Evolutionary conservation across 805 yeast genomes (phyloP).

Genomic region (Zygoascus flipseniorum): DNA sequence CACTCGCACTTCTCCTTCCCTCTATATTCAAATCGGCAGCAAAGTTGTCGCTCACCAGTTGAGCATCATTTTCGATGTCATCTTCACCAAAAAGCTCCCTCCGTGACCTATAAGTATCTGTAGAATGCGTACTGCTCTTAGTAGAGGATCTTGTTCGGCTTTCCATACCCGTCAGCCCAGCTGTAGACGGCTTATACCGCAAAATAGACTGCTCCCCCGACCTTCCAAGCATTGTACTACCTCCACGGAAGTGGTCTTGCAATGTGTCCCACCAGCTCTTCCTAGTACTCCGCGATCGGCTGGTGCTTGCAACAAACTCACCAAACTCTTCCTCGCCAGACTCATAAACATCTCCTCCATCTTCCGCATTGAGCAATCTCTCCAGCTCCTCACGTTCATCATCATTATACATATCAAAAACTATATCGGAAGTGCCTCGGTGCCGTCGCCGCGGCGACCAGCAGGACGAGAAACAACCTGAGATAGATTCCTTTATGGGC

Average conservation of each 20-base stretch:
- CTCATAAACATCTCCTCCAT: slow-evolving; percentile 4
- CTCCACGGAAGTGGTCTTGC: background rate
- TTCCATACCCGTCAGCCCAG: slow-evolving; percentile 16
- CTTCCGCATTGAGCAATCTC: slow-evolving; percentile 15
- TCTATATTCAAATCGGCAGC: slow-evolving; percentile 11
- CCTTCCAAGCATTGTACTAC: background rate
- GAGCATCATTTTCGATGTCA: slow-evolving; percentile 16
- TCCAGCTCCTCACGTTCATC: slow-evolving; percentile 22
- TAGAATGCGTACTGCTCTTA: slow-evolving; percentile 6
- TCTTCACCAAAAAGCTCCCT: slow-evolving; percentile 18
- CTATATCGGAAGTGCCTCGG: slow-evolving; percentile 18
- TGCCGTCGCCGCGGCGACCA: slow-evolving; percentile 8
- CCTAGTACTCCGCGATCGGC: background rate
- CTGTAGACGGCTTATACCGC: slow-evolving; percentile 16
- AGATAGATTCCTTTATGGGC: slow-evolving; percentile 8
- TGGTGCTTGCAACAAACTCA: slow-evolving; percentile 3
- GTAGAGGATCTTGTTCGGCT: slow-evolving; percentile 17
- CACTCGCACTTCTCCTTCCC: background rate
- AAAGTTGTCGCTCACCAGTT: slow-evolving; percentile 18
- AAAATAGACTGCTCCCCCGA: slow-evolving; percentile 1
- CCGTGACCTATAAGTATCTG: slow-evolving; percentile 19
- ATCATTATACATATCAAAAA: slow-evolving; percentile 24
- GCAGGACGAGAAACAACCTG: slow-evolving; percentile 6
- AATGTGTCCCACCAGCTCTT: background rate
- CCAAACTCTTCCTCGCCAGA: slow-evolving; percentile 4